These are phyloP conservation scores for Dictyostelium firmibasis DNA, from an alignment of 78 protist genomes.

Conservation along the genomic window DNA sequence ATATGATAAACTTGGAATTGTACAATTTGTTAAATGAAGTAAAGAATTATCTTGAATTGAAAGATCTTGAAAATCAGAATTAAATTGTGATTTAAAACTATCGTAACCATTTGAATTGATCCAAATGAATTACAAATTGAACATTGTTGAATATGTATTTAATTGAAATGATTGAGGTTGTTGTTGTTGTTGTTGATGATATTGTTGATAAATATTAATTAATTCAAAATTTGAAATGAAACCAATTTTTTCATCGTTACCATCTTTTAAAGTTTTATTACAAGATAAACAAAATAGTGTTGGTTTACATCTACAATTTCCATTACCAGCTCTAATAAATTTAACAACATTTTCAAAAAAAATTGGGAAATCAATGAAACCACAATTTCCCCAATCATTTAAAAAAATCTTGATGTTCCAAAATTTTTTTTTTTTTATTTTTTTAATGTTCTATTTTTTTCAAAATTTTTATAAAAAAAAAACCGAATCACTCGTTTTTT, in stretches of 20 bases:
- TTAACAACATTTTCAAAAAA: not conserved
- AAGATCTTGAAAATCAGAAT: constrained; percentile 24
- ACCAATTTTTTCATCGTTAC: constrained; percentile 3
- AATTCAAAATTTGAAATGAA: not conserved
- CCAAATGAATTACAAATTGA: constrained; percentile 50
- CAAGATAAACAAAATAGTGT: not conserved
- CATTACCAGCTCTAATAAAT: not conserved
- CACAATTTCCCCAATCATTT: too few relatives aligned
- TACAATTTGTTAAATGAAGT: not conserved
- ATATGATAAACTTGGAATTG: constrained; percentile 5
- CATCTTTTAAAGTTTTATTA: not conserved
- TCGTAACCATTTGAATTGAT: constrained; percentile 4
- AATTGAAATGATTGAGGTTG: not conserved
- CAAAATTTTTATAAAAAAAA: too few relatives aligned
- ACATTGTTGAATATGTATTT: not conserved
- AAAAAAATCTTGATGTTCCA: too few relatives aligned
- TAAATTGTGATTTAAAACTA: not conserved
- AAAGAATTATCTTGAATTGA: constrained; percentile 2
- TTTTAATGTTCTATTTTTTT: too few relatives aligned
- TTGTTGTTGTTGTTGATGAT: not conserved
- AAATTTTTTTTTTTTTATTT: too few relatives aligned
- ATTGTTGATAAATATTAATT: not conserved
- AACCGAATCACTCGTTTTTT: too few relatives aligned
- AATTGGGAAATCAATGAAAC: constrained; percentile 47
- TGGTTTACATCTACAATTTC: constrained; percentile 15